Base-by-base conservation (phyloP, 306 rosid species). In the Quercus aquifolioides region DNA sequence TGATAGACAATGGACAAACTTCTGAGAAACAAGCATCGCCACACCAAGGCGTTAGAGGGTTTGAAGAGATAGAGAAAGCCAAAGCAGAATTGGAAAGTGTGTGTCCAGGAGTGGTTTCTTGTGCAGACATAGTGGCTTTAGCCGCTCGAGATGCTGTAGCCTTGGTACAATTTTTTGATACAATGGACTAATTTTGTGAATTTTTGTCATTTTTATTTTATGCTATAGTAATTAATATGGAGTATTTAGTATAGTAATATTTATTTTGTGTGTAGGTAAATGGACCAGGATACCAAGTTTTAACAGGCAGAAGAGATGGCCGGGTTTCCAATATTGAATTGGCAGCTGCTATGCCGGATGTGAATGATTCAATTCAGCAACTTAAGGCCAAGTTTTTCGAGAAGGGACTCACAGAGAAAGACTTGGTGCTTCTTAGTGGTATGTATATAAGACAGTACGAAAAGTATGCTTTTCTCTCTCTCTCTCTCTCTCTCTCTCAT, bases 341-440 rank as follows among this genome's bases (percentile, higher is more conserved):
- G 17, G 97, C 97, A 9, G 81, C 4, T 18, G 89, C 83, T 2
- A 88, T 94, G 92, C 99, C 99, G 13, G 97, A 90, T 3, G 95
- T 94, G n/a, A 49, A 84, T 79, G 95, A 94, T 68, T 85, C 97
- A 1, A 83, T 91, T 79, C 79, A 88, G 76, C 54, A 51, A 83
- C 90, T 94, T 76, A 92, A 87, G 82, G 55, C 57, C 43, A 94
- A 91, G 89, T 92, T 92, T 75, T 65, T 68, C 0, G 31, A 74
- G 46, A 92, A 88, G 76, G 97, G 99, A 15, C 92, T 94, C 82
- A 76, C 85, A 1, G 86, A 82, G 0, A 91, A 87, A 72, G 99
- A 94, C 87, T 93, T 94, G 33, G 99, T 92, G n/a, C 85, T 91
- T 64, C 95, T 94, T 3, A 85, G 81, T 79, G 99, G 97, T 94